Base-by-base conservation (phyloP, 108 stramenopile species). In the Fragilariopsis cylindrus region DNA sequence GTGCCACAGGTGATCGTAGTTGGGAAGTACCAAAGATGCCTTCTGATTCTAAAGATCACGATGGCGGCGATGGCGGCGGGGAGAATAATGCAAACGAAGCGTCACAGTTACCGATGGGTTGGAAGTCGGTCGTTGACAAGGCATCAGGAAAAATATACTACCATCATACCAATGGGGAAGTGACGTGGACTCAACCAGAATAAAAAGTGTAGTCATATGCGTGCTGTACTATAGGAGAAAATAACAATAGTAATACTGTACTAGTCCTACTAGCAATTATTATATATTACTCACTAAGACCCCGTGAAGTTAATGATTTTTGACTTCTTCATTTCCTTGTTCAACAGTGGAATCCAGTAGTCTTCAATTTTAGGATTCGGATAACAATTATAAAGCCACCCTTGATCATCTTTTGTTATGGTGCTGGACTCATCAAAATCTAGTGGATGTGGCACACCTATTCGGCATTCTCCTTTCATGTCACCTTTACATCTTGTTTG, bases 361-460 rank as follows among this genome's bases (percentile, higher is more conserved):
- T 71, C 57, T 50, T 89, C 88, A 39, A 87, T 77, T 62, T 81
- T 83, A 57, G 84, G 80, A 76, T 89, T 89, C 42, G 87, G 65
- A 54, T 81, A 89, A 58, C 88, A 89, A 73, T 89, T 89, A 64
- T 84, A 88, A 44, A 76, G 76, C 83, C 84, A 86, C 0, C 85
- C 85, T 42, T 84, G 72, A 47, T 57, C 55, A 50, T 71, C 57
- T 39, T 72, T 53, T 45, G 60, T 70, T 21, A 39, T 49, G 7
- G 8, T 50, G 1, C 48, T 52, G 47, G 64, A 44, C 21, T 62
- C 48, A 48, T 60, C 39, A 56, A 72, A 80, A 12, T 72, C 69
- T 9, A 5, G 16, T 4, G 87, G 87, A 70, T 80, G 80, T 43
- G 87, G 83, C 62, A 84, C 82, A 9, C 87, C 87, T n/a, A 88